Conservation (phyloP, 1,284 basidiomycete genomes). For the Megacollybia platyphylla region DNA sequence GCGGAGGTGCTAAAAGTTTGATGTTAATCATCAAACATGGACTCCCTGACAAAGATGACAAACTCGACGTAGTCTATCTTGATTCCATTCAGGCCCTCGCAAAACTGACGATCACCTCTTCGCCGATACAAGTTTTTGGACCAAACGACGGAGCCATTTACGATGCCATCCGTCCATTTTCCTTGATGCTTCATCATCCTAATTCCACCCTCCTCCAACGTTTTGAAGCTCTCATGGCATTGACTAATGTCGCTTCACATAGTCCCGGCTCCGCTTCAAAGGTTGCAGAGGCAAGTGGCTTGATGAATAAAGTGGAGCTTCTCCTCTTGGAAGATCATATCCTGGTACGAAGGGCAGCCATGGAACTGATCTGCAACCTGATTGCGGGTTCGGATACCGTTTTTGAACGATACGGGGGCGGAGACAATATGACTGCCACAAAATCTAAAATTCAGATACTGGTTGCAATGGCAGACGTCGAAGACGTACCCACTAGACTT, state of each 20-base stretch:
- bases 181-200: conserved; percentile 55
- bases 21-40: conserved; percentile 44
- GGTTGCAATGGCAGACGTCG: conserved; percentile 74
- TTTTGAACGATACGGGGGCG: conserved; percentile 59
- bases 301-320: conserved; percentile 67
- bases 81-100: conserved; percentile 80
- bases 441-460: conserved; percentile 70
- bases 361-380: conserved; percentile 92
- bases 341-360: conserved; percentile 76
- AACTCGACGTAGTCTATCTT: conserved; percentile 37
- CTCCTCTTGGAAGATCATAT: conserved; percentile 75
- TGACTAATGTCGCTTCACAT: conserved; percentile 90
- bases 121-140: conserved; percentile 83
- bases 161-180: conserved; percentile 72
- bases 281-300: conserved; percentile 46
- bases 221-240: conserved; percentile 90
- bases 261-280: conserved; percentile 50
- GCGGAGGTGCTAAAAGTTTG: conserved; percentile 72
- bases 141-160: conserved; percentile 66
- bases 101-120: conserved; percentile 85
- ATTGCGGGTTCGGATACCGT: conserved; percentile 64
- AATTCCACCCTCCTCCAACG: conserved; percentile 66
- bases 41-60: conserved; percentile 9
- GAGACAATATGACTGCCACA: conserved; percentile 20
- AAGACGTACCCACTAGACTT: conserved; percentile 70